Conservation (phyloP, 305 asterid species). For the Striga hermonthica region DNA sequence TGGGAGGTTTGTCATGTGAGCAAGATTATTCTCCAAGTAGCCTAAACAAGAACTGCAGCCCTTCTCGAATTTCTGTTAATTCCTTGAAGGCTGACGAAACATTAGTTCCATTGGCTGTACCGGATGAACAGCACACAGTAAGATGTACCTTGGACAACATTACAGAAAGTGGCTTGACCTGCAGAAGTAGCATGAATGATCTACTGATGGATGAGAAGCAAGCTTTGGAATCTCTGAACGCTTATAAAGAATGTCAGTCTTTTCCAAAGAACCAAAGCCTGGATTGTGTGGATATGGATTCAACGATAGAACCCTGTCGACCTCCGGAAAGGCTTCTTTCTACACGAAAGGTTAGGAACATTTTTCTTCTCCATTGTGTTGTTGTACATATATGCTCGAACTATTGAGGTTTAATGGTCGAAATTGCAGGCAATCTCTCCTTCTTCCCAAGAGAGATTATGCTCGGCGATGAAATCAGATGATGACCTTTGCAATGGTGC, state of each 20-base stretch:
- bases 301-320: conserved; percentile 38
- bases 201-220: too few relatives aligned
- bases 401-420: conserved; percentile 14
- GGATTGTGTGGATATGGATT: conserved; percentile 27
- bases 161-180: conserved; percentile 26
- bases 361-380: conserved; percentile 22
- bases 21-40: conserved; percentile 30
- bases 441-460: conserved; percentile 49
- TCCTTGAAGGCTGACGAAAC: conserved; percentile 31
- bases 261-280: conserved; percentile 28
- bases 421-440: conserved; percentile 59
- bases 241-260: conserved; percentile 32
- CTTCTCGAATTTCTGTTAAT: conserved; percentile 21
- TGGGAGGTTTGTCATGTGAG: conserved; percentile 30
- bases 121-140: conserved; percentile 32
- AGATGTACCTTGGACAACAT: conserved; percentile 26
- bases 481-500: conserved; percentile 34
- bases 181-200: conserved; percentile 27
- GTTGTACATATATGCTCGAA: conserved; percentile 17
- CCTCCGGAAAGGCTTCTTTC: conserved; percentile 60
- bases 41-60: conserved; percentile 25
- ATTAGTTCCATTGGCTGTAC: conserved; percentile 26
- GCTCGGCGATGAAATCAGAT: conserved; percentile 45
- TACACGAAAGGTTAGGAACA: conserved; percentile 53
- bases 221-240: conserved; percentile 9